These are phyloP conservation scores for Magnolia changhungtana DNA, from an alignment of 164 flowering plant genomes.

Conservation along the genomic window DNA sequence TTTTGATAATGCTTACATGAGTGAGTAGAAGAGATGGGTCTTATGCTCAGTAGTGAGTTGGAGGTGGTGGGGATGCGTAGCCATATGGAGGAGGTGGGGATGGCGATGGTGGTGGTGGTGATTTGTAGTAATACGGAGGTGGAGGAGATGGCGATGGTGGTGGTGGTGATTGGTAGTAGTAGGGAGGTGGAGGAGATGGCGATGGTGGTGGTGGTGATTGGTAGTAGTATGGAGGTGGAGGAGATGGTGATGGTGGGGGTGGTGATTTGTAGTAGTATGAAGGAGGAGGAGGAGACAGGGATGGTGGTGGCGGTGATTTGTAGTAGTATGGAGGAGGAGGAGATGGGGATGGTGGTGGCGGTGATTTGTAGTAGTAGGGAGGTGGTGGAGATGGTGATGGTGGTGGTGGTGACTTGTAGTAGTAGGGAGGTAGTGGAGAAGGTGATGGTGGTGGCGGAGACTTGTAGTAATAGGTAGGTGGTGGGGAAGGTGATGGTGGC, in stretches of 20 bases:
- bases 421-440: constrained; percentile 25
- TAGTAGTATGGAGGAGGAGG: constrained; percentile 24
- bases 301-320: constrained; percentile 28
- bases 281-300: constrained; percentile 4
- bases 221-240: constrained; percentile 22
- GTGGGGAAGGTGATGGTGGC: constrained; percentile 22
- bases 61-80: constrained; percentile 33
- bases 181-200: constrained; percentile 8
- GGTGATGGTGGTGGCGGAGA: constrained; percentile 28
- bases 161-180: constrained; percentile 10
- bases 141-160: constrained; percentile 13
- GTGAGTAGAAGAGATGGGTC: constrained; percentile 1
- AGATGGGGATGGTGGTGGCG: constrained; percentile 36
- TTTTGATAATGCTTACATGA: constrained; percentile 15
- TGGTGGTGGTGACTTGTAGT: constrained; percentile 31
- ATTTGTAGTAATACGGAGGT: constrained; percentile 16
- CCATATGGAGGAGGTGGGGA: constrained; percentile 28
- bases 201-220: constrained; percentile 21
- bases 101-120: constrained; percentile 28
- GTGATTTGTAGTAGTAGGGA: constrained; percentile 28
- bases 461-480: constrained; percentile 26
- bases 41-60: constrained; percentile 19
- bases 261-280: no score
- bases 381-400: constrained; percentile 22
- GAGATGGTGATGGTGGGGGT: neutral